Base-by-base conservation (phyloP, 2,329 filamentous ascomycete species). In the Neonectria faginata region DNA sequence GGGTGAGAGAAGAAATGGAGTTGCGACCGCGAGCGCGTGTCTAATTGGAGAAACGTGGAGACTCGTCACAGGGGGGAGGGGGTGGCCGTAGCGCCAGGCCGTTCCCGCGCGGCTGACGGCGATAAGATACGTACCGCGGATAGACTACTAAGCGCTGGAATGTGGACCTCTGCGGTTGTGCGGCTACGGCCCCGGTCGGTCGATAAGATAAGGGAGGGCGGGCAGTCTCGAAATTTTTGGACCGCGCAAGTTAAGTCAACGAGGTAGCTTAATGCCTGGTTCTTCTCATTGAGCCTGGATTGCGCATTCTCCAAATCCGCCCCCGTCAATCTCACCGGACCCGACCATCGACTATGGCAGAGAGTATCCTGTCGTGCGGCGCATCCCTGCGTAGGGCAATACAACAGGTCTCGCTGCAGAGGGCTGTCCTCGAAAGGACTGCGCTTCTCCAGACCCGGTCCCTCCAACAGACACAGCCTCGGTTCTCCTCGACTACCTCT, bases 311-410 rank as follows among this genome's bases (percentile, higher is more conserved):
- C 52, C 12, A 45, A 45, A 9, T 36, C 33, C 18, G 16, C 20
- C 9, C 36, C 27, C n/a, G 39, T 58, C 42, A 25, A 22, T n/a
- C 41, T 41, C 33, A 18, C 48, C 22, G 22, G 31, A 39, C 29
- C 50, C 27, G 18, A 16, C 29, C 39, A 53, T 44, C 56, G 41
- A 29, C 11, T 36, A 77, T 78, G 77, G 67, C 71, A 20, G 64
- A 70, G 16, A 73, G 69, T 51, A 66, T 77, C n/a, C 48, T 77
- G 52, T 54, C 69, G 22, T 74, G 74, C 57, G 58, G 71, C 41
- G 68, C 62, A 53, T 78, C 73, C 54, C 55, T 79, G 42, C 70
- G 71, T 44, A 73, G 72, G 58, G 67, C 74, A 9, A 48, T 74
- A 5, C 72, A 71, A 20, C 33, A 62, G 31, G 9, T 69, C 4